Conservation (phyloP, 2,329 filamentous ascomycete species). For the Trichothecium roseum region DNA sequence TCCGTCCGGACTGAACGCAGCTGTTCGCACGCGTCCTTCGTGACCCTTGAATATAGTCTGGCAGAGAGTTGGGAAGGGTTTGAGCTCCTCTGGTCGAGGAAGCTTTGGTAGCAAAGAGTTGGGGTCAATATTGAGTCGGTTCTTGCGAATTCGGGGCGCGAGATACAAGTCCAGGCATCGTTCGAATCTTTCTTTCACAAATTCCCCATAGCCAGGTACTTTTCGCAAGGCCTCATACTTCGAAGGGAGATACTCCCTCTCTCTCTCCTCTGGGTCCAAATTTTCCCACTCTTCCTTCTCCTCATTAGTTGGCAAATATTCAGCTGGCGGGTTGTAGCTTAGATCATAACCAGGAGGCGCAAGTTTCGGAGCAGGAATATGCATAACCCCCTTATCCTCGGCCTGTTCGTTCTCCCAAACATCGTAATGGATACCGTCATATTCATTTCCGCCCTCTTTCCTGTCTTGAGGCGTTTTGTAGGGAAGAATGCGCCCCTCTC, state of each 20-base stretch:
- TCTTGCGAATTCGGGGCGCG: conserved; percentile 82
- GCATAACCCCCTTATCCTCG: conserved; percentile 78
- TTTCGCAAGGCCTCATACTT: conserved; percentile 77
- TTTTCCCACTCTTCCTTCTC: conserved; percentile 82
- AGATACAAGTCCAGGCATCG: conserved; percentile 91
- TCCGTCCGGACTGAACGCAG: conserved; percentile 77
- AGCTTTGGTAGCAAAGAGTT: conserved; percentile 86
- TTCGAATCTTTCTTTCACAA: conserved; percentile 95
- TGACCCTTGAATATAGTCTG: conserved; percentile 84
- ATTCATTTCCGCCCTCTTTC: conserved; percentile 60
- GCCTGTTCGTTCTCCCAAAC: conserved; percentile 91
- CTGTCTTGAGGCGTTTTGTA: conserved; percentile 65
- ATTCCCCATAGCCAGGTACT: conserved; percentile 80
- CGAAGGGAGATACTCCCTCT: conserved; percentile 77
- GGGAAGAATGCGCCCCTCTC: conserved; percentile 85
- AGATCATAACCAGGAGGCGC: conserved; percentile 90
- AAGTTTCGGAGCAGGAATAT: conserved; percentile 87
- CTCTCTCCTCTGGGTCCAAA: conserved; percentile 78
- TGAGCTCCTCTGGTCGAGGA: conserved; percentile 83
- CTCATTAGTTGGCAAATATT: conserved; percentile 80
- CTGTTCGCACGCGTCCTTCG: conserved; percentile 73
- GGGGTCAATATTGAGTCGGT: conserved; percentile 93
- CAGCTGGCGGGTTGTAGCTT: conserved; percentile 90
- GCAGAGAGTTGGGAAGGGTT: conserved; percentile 86
- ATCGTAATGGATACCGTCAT: conserved; percentile 68